These are phyloP conservation scores for Trypanosoma avium DNA, from an alignment of 208 protist species.

Conservation along the genomic window DNA sequence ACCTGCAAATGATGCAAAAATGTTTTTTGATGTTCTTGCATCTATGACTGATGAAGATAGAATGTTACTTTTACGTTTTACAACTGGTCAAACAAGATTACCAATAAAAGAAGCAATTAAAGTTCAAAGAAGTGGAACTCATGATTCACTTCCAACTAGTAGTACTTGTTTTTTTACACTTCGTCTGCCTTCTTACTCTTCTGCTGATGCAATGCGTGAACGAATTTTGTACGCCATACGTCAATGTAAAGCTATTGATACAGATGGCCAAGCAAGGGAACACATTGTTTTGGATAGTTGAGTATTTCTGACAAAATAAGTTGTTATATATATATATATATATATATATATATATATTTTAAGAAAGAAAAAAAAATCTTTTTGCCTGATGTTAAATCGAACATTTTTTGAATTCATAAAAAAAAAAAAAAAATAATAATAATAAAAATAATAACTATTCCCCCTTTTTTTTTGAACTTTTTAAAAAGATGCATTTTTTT, in stretches of 20 bases:
- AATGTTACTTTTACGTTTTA: slow-evolving; percentile 83
- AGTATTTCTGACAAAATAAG: too few relatives aligned
- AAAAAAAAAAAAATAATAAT: too few relatives aligned
- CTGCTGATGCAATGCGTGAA: slow-evolving; percentile 85
- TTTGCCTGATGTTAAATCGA: too few relatives aligned
- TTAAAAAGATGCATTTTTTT: too few relatives aligned
- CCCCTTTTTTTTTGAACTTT: too few relatives aligned
- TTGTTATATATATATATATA: too few relatives aligned
- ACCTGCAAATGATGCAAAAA: slow-evolving; percentile 38
- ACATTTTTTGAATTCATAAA: too few relatives aligned
- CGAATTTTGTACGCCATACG: slow-evolving; percentile 94
- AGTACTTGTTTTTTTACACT: slow-evolving; percentile 96
- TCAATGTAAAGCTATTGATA: slow-evolving; percentile 94
- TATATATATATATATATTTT: too few relatives aligned
- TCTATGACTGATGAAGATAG: slow-evolving; percentile 86
- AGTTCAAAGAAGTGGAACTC: slow-evolving; percentile 67
- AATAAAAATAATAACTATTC: too few relatives aligned
- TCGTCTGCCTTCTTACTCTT: slow-evolving; percentile 89
- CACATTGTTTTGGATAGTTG: slow-evolving; percentile 53
- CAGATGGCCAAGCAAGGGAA: slow-evolving; percentile 86
- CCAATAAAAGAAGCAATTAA: slow-evolving; percentile 86
- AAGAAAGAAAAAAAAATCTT: too few relatives aligned
- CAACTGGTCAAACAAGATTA: slow-evolving; percentile 84
- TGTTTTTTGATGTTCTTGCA: slow-evolving; percentile 76
- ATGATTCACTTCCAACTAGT: slow-evolving; percentile 86